Evolutionary conservation across 805 yeast genomes (phyloP), one percentile per base, ranked within the genome.

Genomic region (Kodamaea nitidulidarum): DNA sequence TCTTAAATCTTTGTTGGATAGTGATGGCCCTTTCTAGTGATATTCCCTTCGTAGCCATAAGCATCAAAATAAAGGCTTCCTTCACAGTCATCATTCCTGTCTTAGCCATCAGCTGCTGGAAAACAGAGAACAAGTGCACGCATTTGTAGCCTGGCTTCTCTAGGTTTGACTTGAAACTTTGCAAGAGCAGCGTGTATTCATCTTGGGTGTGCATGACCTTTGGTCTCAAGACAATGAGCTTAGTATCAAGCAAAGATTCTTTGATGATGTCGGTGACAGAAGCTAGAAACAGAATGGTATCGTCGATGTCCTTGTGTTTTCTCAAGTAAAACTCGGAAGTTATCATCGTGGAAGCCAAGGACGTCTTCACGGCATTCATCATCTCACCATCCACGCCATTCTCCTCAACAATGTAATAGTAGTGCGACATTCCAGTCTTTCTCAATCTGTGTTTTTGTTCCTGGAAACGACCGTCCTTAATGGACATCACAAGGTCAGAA

Each of bases 391-490:
- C 64, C 2, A 70, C 42, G 22, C 75, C 72, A 4, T 74, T 75
- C 44, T 87, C 95, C 56, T 93, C 99, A 11, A 93, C 76, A 3
- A 93, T 55, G 51, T 93, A 93, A 47, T 78, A 80, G 14, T 82
- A 75, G 47, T 84, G 73, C 14, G 65, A 64, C 52, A 90, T 64
- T 0, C 85, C 88, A 0, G 93, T 75, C 56, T 81, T 75, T 36
- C 71, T 72, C 41, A 93, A 65, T 39, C 99, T 71, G 12, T 72
- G 63, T 54, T 91, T 90, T 56, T 93, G 99, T 56, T 93, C 98
- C 39, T 71, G 69, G 52, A 84, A 88, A 36, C 99, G 65, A 2
- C 96, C 96, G 60, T 93, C 99, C 43, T 75, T 73, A 33, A 93
- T 88, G 37, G 95, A 85, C 24, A 70, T 54, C 0, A 84, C 84